These are phyloP conservation scores for Allium cepa DNA, from an alignment of 106 monocot genomes.

Conservation along the genomic window DNA sequence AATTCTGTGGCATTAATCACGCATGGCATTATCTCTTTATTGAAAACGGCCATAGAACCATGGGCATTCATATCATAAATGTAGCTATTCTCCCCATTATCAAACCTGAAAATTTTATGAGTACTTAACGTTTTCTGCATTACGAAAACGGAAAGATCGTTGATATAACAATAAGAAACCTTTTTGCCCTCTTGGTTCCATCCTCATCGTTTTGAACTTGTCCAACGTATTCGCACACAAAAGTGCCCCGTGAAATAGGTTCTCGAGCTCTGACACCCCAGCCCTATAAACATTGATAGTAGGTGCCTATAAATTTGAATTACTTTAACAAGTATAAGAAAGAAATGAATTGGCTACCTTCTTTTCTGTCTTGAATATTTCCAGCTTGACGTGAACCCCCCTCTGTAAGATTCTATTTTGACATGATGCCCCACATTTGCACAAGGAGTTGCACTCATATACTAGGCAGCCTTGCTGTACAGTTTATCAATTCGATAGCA, in stretches of 20 bases:
- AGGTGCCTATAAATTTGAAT: no score
- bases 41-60: conserved; percentile 19
- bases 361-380: conserved; percentile 79
- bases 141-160: neutral
- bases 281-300: conserved; percentile 36
- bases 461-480: conserved; percentile 75
- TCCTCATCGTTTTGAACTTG: conserved; percentile 56
- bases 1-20: conserved; percentile 73
- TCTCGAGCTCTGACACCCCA: conserved; percentile 84
- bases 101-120: conserved; percentile 32
- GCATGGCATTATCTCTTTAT: conserved; percentile 39
- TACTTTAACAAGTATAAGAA: no score
- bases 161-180: conserved; percentile 19
- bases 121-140: neutral
- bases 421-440: conserved; percentile 72
- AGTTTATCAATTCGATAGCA: neutral
- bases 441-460: conserved; percentile 90
- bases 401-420: conserved; percentile 88
- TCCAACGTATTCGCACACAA: conserved; percentile 87
- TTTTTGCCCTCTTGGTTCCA: conserved; percentile 27
- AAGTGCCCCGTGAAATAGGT: conserved; percentile 71
- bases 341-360: conserved; percentile 36
- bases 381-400: conserved; percentile 74
- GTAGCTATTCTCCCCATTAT: conserved; percentile 45
- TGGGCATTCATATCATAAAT: conserved; percentile 70